Evolutionary conservation across 1,284 basidiomycete genomes (phyloP).

Genomic region (Ustilago shanxiensis): DNA sequence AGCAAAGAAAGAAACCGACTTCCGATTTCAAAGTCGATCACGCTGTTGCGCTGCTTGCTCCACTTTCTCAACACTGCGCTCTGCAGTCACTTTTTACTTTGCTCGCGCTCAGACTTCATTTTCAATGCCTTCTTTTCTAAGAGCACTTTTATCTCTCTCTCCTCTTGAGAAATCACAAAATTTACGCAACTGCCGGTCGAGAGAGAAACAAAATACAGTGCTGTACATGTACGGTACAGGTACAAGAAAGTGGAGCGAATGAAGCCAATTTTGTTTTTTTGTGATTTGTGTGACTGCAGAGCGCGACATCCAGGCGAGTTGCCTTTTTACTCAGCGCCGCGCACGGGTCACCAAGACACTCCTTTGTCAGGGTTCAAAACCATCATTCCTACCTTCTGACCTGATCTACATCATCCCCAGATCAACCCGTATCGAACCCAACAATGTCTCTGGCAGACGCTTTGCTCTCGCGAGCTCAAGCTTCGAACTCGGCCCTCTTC

Average conservation of each 20-base stretch:
- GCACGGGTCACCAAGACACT: background rate
- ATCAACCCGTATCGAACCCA: background rate
- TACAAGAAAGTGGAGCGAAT: slow-evolving; percentile 11
- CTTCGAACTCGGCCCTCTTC: slow-evolving; percentile 12
- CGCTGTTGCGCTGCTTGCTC: slow-evolving; percentile 13
- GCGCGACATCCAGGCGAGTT: background rate
- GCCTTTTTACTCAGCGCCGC: slow-evolving; percentile 1
- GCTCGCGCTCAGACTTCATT: background rate
- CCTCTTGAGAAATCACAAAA: background rate
- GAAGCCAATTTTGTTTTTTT: background rate
- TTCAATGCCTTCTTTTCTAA: slow-evolving; percentile 13
- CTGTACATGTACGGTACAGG: too few species aligned
- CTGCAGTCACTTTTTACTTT: slow-evolving; percentile 11
- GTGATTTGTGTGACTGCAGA: background rate
- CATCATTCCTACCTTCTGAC: background rate
- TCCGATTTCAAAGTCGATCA: slow-evolving; percentile 39
- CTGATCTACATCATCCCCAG: too few species aligned
- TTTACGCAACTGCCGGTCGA: background rate
- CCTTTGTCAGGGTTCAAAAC: background rate
- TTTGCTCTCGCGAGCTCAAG: slow-evolving; percentile 30
- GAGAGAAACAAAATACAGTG: too few species aligned
- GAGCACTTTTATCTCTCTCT: background rate
- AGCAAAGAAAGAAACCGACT: slow-evolving; percentile 30
- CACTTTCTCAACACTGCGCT: slow-evolving; percentile 12
- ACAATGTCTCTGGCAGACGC: slow-evolving; percentile 41